phyloP scores from a whole-genome alignment of 495 filamentous ascomycete species.

The Neurospora hispaniola region DNA sequence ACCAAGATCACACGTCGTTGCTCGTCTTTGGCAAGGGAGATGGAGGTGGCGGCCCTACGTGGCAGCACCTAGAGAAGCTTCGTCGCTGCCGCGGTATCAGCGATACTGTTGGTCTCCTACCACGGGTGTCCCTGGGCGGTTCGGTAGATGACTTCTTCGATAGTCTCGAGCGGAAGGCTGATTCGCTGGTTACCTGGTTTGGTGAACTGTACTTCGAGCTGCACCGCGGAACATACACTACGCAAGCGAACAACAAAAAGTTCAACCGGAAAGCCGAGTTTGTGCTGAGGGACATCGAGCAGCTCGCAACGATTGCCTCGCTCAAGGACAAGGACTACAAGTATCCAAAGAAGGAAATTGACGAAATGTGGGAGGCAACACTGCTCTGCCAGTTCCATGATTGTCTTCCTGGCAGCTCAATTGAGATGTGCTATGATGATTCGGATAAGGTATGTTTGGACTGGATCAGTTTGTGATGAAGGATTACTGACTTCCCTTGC shows the following conservation, averaged over 20 bases:
- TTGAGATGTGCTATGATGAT: slow-evolving; percentile 96
- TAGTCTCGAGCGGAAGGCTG: slow-evolving; percentile 62
- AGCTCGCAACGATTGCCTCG: slow-evolving; percentile 77
- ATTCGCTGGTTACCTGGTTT: slow-evolving; percentile 89
- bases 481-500: not conserved
- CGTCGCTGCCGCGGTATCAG: slow-evolving; percentile 88
- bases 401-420: slow-evolving; percentile 86
- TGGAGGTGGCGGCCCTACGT: slow-evolving; percentile 92
- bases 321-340: slow-evolving; percentile 59
- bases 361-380: slow-evolving; percentile 83
- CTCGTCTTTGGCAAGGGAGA: slow-evolving; percentile 95
- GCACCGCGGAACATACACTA: slow-evolving; percentile 93
- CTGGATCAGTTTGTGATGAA: slow-evolving; percentile 4
- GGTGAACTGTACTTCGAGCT: slow-evolving; percentile 97
- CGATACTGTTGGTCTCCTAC: slow-evolving; percentile 73
- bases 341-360: slow-evolving; percentile 85
- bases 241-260: slow-evolving; percentile 91
- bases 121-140: slow-evolving; percentile 78
- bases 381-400: slow-evolving; percentile 95
- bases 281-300: slow-evolving; percentile 76
- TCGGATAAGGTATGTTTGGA: slow-evolving; percentile 53
- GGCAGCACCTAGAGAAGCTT: slow-evolving; percentile 86
- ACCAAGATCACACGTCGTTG: slow-evolving; percentile 76
- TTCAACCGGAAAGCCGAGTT: slow-evolving; percentile 83
- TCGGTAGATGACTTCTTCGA: slow-evolving; percentile 97